phyloP scores from a whole-genome alignment of 2,329 filamentous ascomycete species.

The Exophiala dermatitidis region DNA sequence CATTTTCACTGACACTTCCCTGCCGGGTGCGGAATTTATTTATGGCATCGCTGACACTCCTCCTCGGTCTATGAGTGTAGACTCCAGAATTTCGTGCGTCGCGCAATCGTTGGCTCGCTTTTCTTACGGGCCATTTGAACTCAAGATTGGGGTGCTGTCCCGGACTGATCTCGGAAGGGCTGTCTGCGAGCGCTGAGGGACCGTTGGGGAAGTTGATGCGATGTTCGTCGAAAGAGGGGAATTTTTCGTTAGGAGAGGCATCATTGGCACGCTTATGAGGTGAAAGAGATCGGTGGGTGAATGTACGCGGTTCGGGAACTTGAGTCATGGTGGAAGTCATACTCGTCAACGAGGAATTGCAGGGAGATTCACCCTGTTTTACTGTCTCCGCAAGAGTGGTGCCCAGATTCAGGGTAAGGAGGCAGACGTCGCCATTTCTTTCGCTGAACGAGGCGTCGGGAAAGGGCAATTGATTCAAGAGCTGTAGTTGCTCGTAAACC shows the following conservation, averaged over 20 bases:
- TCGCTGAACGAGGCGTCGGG: not conserved
- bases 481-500: not conserved
- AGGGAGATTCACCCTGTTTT: not conserved
- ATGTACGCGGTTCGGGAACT: constrained; percentile 21
- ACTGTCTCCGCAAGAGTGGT: constrained; percentile 4
- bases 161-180: constrained; percentile 25
- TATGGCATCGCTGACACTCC: constrained; percentile 84
- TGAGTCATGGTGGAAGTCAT: constrained; percentile 27
- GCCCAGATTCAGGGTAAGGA: constrained; percentile 4
- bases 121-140: constrained; percentile 57
- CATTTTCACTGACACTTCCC: constrained; percentile 84
- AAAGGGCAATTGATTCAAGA: not conserved
- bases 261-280: constrained; percentile 23
- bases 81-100: constrained; percentile 15
- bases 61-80: constrained; percentile 60
- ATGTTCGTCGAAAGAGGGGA: constrained; percentile 34
- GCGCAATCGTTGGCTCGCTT: constrained; percentile 39
- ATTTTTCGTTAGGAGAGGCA: constrained; percentile 36
- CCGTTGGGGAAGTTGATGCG: constrained; percentile 27
- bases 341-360: constrained; percentile 13
- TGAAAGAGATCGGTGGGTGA: constrained; percentile 23
- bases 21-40: constrained; percentile 71
- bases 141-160: constrained; percentile 29
- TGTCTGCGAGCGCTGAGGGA: constrained; percentile 19
- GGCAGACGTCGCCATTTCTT: constrained; percentile 5